phyloP scores from a whole-genome alignment of 768 basidiomycete genomes.

The Leucosporidium scottii region DNA sequence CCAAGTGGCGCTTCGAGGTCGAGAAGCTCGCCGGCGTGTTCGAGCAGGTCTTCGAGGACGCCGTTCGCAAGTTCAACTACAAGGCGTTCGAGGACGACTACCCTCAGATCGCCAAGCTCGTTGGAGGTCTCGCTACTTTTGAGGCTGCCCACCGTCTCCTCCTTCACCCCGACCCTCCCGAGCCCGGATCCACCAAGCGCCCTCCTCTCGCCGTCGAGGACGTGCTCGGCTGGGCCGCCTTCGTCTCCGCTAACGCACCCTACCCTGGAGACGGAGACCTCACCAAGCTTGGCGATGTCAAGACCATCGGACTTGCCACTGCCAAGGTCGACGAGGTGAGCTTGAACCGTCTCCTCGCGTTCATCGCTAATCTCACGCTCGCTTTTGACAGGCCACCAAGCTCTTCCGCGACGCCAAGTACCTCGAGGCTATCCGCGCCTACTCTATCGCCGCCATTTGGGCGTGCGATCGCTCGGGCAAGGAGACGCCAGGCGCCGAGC shows the following conservation, averaged over 20 bases:
- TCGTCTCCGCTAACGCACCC: background rate
- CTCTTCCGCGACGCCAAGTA: background rate
- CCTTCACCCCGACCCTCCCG: background rate
- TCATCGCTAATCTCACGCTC: no score
- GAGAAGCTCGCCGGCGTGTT: background rate
- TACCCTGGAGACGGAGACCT: background rate
- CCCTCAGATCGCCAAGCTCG: background rate
- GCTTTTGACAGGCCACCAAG: background rate
- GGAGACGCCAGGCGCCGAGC: background rate
- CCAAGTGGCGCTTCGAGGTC: background rate
- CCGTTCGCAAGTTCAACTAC: background rate
- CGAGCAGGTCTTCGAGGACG: background rate
- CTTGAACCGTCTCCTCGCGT: background rate
- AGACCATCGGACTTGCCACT: background rate
- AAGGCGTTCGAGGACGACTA: constrained; percentile 3
- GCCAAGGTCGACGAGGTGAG: background rate
- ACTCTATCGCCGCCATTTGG: background rate
- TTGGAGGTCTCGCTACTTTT: background rate
- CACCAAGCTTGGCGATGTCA: background rate
- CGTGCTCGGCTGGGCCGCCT: background rate
- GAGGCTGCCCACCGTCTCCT: constrained; percentile 1
- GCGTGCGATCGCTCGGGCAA: background rate
- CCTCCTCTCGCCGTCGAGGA: background rate
- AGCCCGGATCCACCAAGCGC: background rate
- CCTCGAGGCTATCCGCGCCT: background rate